phyloP scores from a whole-genome alignment of 1,284 basidiomycete species.

The Exsudoporus floridanus region DNA sequence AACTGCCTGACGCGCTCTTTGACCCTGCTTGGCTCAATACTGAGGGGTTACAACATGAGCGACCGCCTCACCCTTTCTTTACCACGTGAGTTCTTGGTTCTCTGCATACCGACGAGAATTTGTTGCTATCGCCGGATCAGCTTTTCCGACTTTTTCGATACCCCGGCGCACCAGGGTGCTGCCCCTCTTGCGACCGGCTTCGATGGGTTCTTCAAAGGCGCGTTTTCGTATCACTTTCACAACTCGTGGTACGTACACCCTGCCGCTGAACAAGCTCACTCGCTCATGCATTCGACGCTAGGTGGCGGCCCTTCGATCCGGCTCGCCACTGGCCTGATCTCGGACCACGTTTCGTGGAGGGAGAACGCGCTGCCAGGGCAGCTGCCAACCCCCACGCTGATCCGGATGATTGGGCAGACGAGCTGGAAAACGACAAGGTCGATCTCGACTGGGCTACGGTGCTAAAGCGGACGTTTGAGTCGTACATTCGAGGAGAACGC shows the following conservation, averaged over 20 bases:
- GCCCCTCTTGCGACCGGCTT: conserved; percentile 76
- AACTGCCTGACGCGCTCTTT: conserved; percentile 79
- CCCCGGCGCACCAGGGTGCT: conserved; percentile 61
- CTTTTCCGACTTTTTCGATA: conserved; percentile 74
- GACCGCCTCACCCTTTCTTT: conserved; percentile 82
- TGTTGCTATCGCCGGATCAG: conserved; percentile 19
- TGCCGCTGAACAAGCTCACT: not conserved
- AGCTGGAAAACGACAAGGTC: conserved; percentile 43
- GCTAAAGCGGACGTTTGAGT: conserved; percentile 79
- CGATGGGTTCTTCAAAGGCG: conserved; percentile 81
- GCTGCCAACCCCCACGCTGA: conserved; percentile 9
- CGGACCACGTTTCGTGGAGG: conserved; percentile 58
- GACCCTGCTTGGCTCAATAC: conserved; percentile 85
- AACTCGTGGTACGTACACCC: conserved; percentile 63
- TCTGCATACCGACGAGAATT: conserved; percentile 40
- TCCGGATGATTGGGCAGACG: conserved; percentile 21
- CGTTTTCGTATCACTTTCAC: conserved; percentile 83
- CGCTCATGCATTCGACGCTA: conserved; percentile 24
- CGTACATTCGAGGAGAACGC: conserved; percentile 66
- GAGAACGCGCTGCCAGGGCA: conserved; percentile 44
- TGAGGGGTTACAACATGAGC: conserved; percentile 75
- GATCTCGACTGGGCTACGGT: conserved; percentile 77
- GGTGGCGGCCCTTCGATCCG: conserved; percentile 73
- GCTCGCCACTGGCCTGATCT: conserved; percentile 71
- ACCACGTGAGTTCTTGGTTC: conserved; percentile 60